These are phyloP conservation scores for Puccinia novopanici DNA, from an alignment of 1,284 basidiomycete species.

Conservation along the genomic window DNA sequence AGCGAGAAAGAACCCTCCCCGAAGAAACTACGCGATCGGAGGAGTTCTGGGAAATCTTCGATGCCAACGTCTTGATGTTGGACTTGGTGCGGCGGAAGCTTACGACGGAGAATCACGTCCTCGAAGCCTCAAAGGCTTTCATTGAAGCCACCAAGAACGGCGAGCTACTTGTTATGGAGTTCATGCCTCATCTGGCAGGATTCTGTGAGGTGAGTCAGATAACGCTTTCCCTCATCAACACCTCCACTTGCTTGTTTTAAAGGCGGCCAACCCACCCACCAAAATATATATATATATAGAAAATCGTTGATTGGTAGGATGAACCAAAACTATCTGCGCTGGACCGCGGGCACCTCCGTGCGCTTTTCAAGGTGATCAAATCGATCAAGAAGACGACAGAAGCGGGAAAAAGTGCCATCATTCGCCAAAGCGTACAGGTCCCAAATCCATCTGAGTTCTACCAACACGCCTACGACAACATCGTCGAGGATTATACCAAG, in stretches of 20 bases:
- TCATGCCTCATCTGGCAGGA: not conserved
- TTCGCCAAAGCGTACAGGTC: not conserved
- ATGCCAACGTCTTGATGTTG: not conserved
- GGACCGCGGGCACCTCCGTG: not conserved
- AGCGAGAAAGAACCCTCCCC: no score
- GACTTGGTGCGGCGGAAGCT: not conserved
- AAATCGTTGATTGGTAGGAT: conserved; percentile 7
- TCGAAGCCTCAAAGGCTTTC: not conserved
- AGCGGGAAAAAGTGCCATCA: not conserved
- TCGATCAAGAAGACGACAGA: not conserved
- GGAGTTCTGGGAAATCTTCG: not conserved
- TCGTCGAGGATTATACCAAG: not conserved
- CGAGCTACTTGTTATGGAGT: conserved; percentile 10
- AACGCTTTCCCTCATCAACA: not conserved
- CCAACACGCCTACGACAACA: no score
- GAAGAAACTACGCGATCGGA: not conserved
- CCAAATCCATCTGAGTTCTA: not conserved
- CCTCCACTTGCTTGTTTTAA: not conserved
- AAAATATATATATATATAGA: not conserved
- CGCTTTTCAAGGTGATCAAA: conserved; percentile 4
- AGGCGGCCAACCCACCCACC: no score
- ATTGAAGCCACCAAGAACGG: not conserved
- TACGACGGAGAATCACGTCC: not conserved
- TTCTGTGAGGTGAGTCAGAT: conserved; percentile 5
- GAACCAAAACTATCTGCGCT: not conserved